Evolutionary conservation across 108 stramenopile species (phyloP), one percentile per base, ranked within the genome.

Genomic region (Parietichytrium sp.): DNA sequence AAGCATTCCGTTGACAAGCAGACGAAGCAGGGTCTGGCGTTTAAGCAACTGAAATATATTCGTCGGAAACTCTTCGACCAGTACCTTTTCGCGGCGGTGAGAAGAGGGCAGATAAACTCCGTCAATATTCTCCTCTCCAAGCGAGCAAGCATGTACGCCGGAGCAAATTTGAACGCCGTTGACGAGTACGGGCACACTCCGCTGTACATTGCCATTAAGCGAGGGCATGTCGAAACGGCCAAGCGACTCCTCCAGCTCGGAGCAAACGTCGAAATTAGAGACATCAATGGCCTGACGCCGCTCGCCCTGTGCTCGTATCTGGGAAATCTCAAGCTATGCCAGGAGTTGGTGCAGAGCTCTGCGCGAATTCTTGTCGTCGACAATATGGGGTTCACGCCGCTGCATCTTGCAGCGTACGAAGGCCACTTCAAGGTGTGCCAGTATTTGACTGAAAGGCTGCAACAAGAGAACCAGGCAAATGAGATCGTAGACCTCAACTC

Each of bases 401-500:
- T 72, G 61, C 61, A 72, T 20, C 20, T 45, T 47, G 61, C 61
- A 1, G 61, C 61, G 33, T 6, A 72, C 61, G 38, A 72, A 27
- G 61, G 61, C 1, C 61, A 72, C 61, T 33, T 72, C 3, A 42
- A 72, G 61, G 61, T 72, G 15, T 72, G 61, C 42, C 36, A 72
- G 61, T 72, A 72, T 27, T n/a, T 72, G 15, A 72, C 61, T n/a
- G 61, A 72, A 42, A 33, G 61, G 2, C 61, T 72, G 38, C 61
- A 72, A 42, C 61, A 72, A 42, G 61, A 72, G 42, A 33, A 72
- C 20, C 61, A 72, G 42, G 45, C 38, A 13, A 1, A 72, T 25
- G 61, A 72, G 33, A 72, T 72, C 20, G 61, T 72, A 7, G 61
- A 72, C 42, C 42, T 72, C 38, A 72, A 72, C 61, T 33, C 61